Conservation (phyloP, 257 asterid species). For the Capsicum pubescens region DNA sequence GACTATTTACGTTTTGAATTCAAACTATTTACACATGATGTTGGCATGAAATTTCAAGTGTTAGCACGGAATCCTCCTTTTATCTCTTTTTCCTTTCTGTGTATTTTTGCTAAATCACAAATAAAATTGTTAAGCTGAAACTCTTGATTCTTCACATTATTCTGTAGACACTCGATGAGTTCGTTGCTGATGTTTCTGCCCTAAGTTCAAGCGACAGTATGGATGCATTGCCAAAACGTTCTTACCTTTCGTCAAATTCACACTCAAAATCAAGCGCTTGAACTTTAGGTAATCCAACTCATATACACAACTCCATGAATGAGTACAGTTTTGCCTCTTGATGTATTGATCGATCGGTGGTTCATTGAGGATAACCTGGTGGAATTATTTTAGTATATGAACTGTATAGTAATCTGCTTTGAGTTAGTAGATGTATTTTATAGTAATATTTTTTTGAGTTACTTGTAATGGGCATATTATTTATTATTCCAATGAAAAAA, state of each 20-base stretch:
- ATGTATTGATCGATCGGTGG: neutral
- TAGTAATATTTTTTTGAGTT: neutral
- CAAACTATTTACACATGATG: neutral
- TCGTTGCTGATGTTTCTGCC: constrained; percentile 27
- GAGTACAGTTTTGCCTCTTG: neutral
- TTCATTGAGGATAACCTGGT: neutral
- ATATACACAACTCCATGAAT: neutral
- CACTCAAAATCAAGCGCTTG: neutral
- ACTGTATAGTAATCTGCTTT: neutral
- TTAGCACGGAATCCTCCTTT: neutral
- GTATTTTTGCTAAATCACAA: neutral
- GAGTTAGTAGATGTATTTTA: neutral
- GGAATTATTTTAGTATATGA: constrained; percentile 3
- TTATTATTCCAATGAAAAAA: neutral
- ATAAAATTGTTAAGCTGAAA: neutral
- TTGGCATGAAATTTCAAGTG: neutral
- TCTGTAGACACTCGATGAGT: constrained; percentile 30
- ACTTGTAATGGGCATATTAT: neutral
- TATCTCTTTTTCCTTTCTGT: neutral
- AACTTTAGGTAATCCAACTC: neutral
- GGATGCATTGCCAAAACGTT: constrained; percentile 10
- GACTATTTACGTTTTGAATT: neutral
- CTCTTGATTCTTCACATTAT: neutral
- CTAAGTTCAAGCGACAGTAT: neutral
- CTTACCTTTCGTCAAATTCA: constrained; percentile 7